A percentile compares a stretch with the other conserved stretches of the same genome.
Evolutionary conservation across 345 rosid genomes (phyloP).

Genomic region (Lepidium africanum): DNA sequence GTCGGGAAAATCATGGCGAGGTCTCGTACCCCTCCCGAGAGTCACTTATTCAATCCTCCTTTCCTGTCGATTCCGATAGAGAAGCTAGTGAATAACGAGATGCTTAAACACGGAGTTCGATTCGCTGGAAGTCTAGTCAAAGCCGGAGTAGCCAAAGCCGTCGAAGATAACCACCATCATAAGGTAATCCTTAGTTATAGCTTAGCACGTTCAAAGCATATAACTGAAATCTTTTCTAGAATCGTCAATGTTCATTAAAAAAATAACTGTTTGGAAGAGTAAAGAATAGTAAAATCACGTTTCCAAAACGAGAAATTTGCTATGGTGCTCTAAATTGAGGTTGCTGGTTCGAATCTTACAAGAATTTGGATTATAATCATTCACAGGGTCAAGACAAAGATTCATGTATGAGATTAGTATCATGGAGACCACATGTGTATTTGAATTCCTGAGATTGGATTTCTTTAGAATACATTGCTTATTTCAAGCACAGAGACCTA

Average conservation of each 20-base stretch:
- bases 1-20: constrained; percentile 42
- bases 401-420: constrained; percentile 30
- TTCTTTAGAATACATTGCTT: constrained; percentile 52
- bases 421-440: constrained; percentile 48
- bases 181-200: constrained; percentile 22
- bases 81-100: constrained; percentile 22
- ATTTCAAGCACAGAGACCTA: constrained; percentile 63
- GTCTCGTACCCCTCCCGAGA: constrained; percentile 23
- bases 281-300: constrained; percentile 8
- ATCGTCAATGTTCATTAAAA: constrained; percentile 60
- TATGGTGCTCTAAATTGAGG: not conserved
- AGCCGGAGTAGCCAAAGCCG: constrained; percentile 28
- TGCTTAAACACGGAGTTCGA: constrained; percentile 26
- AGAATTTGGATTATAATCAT: too few species aligned
- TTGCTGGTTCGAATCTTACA: not conserved
- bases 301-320: too few species aligned
- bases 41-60: constrained; percentile 57
- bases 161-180: not conserved
- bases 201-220: constrained; percentile 37
- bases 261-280: constrained; percentile 46
- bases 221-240: constrained; percentile 65
- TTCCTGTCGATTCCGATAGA: constrained; percentile 43
- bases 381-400: constrained; percentile 23
- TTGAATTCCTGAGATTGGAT: constrained; percentile 50
- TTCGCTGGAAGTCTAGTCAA: constrained; percentile 35